Conservation (phyloP, 352 stramenopile genomes). For the Globisporangium paddicum region DNA sequence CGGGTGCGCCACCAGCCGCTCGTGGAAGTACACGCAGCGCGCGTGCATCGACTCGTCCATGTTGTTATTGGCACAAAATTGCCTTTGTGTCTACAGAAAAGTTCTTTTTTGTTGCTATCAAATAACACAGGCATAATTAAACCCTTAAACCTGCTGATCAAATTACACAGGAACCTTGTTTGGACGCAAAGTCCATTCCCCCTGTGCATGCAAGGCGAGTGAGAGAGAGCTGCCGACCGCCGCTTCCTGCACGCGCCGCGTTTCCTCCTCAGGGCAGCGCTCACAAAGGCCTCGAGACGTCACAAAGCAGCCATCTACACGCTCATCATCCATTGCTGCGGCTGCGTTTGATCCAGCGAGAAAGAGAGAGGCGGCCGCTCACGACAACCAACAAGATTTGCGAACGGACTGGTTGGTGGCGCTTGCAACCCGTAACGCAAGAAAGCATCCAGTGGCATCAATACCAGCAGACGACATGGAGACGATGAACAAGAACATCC, state of each 20-base stretch:
- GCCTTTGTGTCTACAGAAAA: no score
- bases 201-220: no score
- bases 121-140: no score
- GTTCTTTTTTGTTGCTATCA: no score
- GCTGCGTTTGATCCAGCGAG: background rate
- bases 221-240: background rate
- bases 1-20: constrained; percentile 51
- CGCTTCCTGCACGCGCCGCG: background rate
- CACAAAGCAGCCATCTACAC: background rate
- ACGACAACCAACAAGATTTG: background rate
- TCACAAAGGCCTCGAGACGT: background rate
- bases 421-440: background rate
- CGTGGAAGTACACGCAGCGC: constrained; percentile 58
- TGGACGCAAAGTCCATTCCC: background rate
- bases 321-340: background rate
- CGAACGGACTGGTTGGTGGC: background rate
- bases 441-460: no score
- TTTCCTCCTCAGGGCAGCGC: background rate
- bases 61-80: no score
- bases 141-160: no score
- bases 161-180: no score
- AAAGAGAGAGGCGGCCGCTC: background rate
- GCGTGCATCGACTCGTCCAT: constrained; percentile 47
- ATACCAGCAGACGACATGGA: constrained; percentile 40
- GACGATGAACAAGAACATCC: constrained; percentile 78